A percentile compares a stretch with the other conserved stretches of the same genome.
Conservation (phyloP, 2,329 filamentous ascomycete genomes). For the Ophiocordyceps sinensis region DNA sequence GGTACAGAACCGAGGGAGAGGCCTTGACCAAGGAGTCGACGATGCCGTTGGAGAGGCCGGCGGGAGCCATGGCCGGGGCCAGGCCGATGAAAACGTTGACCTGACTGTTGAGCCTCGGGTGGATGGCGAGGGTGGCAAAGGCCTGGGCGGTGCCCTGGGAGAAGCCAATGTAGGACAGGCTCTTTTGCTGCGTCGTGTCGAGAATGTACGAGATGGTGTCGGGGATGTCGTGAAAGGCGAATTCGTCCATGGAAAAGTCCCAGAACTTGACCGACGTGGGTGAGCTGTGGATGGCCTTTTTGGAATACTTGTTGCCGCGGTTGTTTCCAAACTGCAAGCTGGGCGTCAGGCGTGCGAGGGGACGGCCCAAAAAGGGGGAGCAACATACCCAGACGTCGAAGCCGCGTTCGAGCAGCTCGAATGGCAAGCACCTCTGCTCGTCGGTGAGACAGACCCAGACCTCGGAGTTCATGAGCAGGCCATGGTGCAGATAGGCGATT, state of each 20-base stretch:
- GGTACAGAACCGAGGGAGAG: slow-evolving; percentile 80
- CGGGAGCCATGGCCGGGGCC: slow-evolving; percentile 91
- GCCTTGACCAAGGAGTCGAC: slow-evolving; percentile 90
- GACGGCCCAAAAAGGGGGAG: neutral
- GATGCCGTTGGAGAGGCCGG: slow-evolving; percentile 75
- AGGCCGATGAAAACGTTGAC: slow-evolving; percentile 93
- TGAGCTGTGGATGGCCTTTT: slow-evolving; percentile 68
- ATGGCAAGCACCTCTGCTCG: slow-evolving; percentile 71
- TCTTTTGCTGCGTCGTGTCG: slow-evolving; percentile 64
- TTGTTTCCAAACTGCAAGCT: slow-evolving; percentile 71
- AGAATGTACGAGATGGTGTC: slow-evolving; percentile 89
- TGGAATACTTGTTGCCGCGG: slow-evolving; percentile 96
- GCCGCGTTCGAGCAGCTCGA: slow-evolving; percentile 74
- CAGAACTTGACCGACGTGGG: slow-evolving; percentile 72
- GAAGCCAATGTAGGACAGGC: slow-evolving; percentile 91
- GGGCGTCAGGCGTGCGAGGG: slow-evolving; percentile 10
- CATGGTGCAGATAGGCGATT: slow-evolving; percentile 89
- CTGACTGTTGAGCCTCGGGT: slow-evolving; percentile 81
- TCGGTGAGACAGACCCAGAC: slow-evolving; percentile 94
- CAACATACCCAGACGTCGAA: slow-evolving; percentile 84
- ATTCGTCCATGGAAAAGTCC: slow-evolving; percentile 98
- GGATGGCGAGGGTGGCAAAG: slow-evolving; percentile 84
- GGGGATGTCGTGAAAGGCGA: slow-evolving; percentile 94
- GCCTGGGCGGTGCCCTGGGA: slow-evolving; percentile 95
- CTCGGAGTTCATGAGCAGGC: slow-evolving; percentile 95